phyloP scores from a whole-genome alignment of 495 filamentous ascomycete genomes.

The Apiosordaria backusii region DNA sequence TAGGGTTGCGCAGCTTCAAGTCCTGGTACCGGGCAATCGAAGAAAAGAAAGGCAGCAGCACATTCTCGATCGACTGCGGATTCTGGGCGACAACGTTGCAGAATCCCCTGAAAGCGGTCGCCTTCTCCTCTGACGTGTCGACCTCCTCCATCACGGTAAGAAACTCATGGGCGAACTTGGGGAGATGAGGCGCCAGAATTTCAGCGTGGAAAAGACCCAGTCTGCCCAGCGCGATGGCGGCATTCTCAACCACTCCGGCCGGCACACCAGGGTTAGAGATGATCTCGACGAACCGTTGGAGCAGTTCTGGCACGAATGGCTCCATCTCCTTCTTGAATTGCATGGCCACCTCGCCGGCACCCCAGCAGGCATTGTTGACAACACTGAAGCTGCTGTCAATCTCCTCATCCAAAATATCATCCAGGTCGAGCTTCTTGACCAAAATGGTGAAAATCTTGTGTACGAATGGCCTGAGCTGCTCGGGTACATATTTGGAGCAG shows the following conservation, averaged over 20 bases:
- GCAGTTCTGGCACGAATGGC: constrained; percentile 72
- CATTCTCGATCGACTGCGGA: constrained; percentile 86
- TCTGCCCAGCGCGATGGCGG: constrained; percentile 86
- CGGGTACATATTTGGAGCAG: constrained; percentile 92
- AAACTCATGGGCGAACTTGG: constrained; percentile 75
- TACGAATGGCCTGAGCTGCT: constrained; percentile 71
- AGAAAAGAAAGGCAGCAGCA: constrained; percentile 76
- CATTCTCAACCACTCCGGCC: constrained; percentile 90
- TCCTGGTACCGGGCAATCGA: constrained; percentile 76
- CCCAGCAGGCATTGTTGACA: constrained; percentile 98
- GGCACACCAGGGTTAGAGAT: constrained; percentile 80
- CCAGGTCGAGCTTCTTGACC: constrained; percentile 82
- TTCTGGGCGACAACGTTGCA: constrained; percentile 79
- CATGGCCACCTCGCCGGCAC: constrained; percentile 88
- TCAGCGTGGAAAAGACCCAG: constrained; percentile 79
- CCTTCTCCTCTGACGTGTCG: constrained; percentile 90
- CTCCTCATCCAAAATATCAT: constrained; percentile 68
- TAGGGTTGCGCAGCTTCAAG: constrained; percentile 42
- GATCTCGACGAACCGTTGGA: constrained; percentile 71
- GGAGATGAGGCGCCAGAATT: constrained; percentile 74
- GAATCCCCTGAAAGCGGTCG: constrained; percentile 87
- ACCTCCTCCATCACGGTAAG: constrained; percentile 77
- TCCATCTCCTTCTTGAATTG: constrained; percentile 67
- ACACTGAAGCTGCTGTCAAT: constrained; percentile 79
- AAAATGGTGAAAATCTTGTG: constrained; percentile 70